These are phyloP conservation scores for Serendipita sp. DNA, from an alignment of 768 basidiomycete species.

Conservation along the genomic window DNA sequence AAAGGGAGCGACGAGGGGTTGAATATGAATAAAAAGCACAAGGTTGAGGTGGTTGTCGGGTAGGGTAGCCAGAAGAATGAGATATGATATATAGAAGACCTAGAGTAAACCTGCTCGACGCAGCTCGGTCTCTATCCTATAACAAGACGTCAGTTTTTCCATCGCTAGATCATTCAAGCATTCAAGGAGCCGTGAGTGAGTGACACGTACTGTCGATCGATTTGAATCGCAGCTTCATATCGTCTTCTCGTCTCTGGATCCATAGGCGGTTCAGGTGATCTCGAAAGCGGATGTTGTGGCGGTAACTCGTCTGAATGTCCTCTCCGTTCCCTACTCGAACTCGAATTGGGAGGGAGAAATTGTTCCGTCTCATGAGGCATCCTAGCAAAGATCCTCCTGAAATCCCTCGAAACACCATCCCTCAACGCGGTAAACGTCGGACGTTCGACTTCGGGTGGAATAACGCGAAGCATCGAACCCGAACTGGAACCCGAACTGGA, in stretches of 20 bases:
- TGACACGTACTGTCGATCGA: neutral
- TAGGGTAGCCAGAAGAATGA: neutral
- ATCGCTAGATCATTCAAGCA: no score
- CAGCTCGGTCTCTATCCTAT: neutral
- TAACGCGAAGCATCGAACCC: no score
- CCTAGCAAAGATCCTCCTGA: neutral
- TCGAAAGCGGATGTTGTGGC: neutral
- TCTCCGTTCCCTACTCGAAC: no score
- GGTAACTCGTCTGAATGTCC: neutral
- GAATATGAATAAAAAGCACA: no score
- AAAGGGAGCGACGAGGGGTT: no score
- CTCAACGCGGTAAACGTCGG: constrained; percentile 17
- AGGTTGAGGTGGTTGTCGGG: neutral
- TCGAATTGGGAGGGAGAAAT: neutral
- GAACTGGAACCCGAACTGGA: no score
- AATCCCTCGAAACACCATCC: constrained; percentile 1
- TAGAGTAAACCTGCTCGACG: neutral
- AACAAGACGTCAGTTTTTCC: neutral
- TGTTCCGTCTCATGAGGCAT: neutral
- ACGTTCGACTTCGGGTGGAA: constrained; percentile 17
- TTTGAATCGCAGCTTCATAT: neutral
- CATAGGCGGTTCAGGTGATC: neutral
- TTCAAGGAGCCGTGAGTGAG: neutral
- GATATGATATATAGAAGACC: neutral
- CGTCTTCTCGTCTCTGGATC: constrained; percentile 1